Evolutionary conservation across 2,329 filamentous ascomycete genomes (phyloP).

Genomic region (Neofusicoccum ribis): DNA sequence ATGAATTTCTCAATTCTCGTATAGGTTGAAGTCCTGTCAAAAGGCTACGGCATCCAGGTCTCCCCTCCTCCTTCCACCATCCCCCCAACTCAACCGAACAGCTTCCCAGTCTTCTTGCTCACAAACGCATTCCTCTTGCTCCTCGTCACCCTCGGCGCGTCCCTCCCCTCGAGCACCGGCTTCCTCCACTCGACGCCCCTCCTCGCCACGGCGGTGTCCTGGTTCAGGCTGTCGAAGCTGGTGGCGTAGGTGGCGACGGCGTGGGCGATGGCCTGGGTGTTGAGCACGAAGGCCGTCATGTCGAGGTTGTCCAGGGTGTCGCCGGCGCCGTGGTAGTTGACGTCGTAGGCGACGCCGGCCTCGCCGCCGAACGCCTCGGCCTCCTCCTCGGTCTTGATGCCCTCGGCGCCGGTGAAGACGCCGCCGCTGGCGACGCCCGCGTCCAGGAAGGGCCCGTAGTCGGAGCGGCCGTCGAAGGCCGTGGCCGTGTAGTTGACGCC

Average conservation of each 20-base stretch:
- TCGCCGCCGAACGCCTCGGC: constrained; percentile 68
- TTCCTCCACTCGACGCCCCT: constrained; percentile 26
- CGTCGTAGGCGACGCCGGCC: constrained; percentile 59
- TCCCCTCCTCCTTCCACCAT: background rate
- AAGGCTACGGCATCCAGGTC: no score
- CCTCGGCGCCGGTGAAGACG: constrained; percentile 76
- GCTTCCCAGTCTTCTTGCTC: constrained; percentile 2
- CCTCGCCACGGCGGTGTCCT: constrained; percentile 28
- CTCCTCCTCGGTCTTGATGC: constrained; percentile 69
- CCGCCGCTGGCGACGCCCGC: constrained; percentile 73
- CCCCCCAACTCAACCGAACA: background rate
- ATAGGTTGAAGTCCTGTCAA: no score
- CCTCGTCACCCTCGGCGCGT: background rate
- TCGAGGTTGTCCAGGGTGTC: constrained; percentile 58
- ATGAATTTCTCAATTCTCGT: no score
- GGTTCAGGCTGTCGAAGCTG: constrained; percentile 34
- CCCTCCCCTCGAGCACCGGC: background rate
- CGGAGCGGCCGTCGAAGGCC: constrained; percentile 75
- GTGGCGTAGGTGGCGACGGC: constrained; percentile 37
- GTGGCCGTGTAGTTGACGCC: constrained; percentile 69
- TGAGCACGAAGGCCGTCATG: constrained; percentile 55
- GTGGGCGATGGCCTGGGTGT: constrained; percentile 61
- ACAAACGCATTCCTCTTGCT: background rate
- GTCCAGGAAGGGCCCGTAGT: constrained; percentile 76
- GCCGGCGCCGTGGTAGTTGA: constrained; percentile 57